phyloP scores from a whole-genome alignment of 495 filamentous ascomycete genomes.

The Mycothermus thermophilus region DNA sequence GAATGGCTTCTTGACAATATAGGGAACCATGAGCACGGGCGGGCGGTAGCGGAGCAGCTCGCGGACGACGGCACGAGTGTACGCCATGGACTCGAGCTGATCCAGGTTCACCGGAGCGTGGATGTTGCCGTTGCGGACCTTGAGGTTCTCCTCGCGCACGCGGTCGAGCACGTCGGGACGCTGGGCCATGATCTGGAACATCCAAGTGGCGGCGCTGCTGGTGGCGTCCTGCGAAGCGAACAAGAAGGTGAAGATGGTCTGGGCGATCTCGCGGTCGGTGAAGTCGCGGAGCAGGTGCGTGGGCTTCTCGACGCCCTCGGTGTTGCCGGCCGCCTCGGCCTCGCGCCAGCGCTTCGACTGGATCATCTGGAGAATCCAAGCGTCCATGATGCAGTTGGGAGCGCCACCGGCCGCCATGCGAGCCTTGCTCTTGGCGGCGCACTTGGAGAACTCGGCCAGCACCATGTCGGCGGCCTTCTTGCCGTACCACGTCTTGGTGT shows the following conservation, averaged over 20 bases:
- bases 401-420: slow-evolving; percentile 86
- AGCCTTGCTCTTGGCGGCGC: slow-evolving; percentile 82
- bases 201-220: slow-evolving; percentile 80
- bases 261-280: slow-evolving; percentile 81
- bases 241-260: slow-evolving; percentile 93
- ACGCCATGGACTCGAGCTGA: slow-evolving; percentile 73
- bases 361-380: slow-evolving; percentile 76
- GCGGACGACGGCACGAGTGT: slow-evolving; percentile 85
- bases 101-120: slow-evolving; percentile 61
- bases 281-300: slow-evolving; percentile 70
- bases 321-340: slow-evolving; percentile 50
- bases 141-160: slow-evolving; percentile 83
- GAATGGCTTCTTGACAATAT: slow-evolving; percentile 89
- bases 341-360: slow-evolving; percentile 68
- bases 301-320: slow-evolving; percentile 65
- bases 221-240: slow-evolving; percentile 98
- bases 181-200: slow-evolving; percentile 91
- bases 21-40: slow-evolving; percentile 96
- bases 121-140: slow-evolving; percentile 62
- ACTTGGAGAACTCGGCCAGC: slow-evolving; percentile 75
- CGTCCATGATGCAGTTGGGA: slow-evolving; percentile 84
- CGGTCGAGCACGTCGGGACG: slow-evolving; percentile 81
- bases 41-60: slow-evolving; percentile 92
- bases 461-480: slow-evolving; percentile 94
- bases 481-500: slow-evolving; percentile 92